Evolutionary conservation across 495 filamentous ascomycete genomes (phyloP).

Genomic region (Clavariopsis aquatica): DNA sequence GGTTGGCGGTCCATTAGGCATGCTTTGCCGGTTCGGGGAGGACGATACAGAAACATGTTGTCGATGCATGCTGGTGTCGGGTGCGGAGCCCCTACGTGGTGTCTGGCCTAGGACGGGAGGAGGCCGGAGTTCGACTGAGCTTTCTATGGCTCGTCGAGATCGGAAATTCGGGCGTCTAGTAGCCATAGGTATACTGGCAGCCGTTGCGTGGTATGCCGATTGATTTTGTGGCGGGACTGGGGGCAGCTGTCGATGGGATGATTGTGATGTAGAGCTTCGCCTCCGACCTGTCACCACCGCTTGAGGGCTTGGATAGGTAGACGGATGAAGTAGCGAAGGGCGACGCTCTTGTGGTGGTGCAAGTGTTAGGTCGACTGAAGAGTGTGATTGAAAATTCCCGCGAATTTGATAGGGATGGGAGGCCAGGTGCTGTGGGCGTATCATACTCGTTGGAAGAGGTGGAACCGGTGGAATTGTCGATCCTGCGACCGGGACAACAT

Average conservation of each 20-base stretch:
- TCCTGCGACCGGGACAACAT: background rate
- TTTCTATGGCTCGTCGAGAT: slow-evolving; percentile 13
- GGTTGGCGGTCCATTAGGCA: background rate
- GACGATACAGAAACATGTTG: background rate
- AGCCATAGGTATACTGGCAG: background rate
- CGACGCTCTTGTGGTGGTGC: slow-evolving; percentile 12
- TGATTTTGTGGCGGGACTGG: background rate
- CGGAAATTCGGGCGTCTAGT: slow-evolving; percentile 8
- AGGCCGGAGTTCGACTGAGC: slow-evolving; percentile 19
- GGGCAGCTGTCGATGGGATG: background rate
- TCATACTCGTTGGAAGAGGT: slow-evolving; percentile 19
- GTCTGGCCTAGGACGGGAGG: slow-evolving; percentile 22
- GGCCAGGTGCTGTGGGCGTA: background rate
- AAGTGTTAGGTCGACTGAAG: slow-evolving; percentile 18
- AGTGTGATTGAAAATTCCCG: slow-evolving; percentile 15
- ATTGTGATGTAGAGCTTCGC: slow-evolving; percentile 21
- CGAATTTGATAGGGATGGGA: slow-evolving; percentile 14
- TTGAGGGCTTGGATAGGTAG: slow-evolving; percentile 23
- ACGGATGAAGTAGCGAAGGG: slow-evolving; percentile 29
- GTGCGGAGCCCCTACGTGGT: slow-evolving; percentile 25
- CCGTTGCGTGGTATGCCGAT: slow-evolving; percentile 28
- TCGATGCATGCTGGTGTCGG: slow-evolving; percentile 8
- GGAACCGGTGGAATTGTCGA: slow-evolving; percentile 22
- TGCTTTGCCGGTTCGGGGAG: slow-evolving; percentile 12
- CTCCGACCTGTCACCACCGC: slow-evolving; percentile 1